Evolutionary conservation across 2,329 filamentous ascomycete species (phyloP), one percentile per base, ranked within the genome.

Genomic region (Diplodia scrobiculata): DNA sequence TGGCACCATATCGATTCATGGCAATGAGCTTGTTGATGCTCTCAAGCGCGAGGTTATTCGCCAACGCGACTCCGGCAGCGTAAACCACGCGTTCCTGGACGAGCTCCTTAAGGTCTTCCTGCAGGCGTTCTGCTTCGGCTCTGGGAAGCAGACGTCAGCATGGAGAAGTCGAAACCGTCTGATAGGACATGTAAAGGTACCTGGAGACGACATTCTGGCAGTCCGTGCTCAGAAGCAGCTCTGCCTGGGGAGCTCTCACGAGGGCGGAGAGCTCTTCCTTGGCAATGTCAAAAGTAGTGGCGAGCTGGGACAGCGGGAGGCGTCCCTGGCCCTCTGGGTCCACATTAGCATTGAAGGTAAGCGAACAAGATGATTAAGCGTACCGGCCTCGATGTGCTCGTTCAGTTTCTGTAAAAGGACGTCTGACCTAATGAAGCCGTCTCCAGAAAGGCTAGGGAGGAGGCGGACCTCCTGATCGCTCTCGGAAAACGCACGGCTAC

Each of bases 341-440:
- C 11, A 29, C 29, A 27, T 60, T 27, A 60, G 41, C 21, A 14
- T 13, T 48, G 45, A 17, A 45, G 36, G 7, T 27, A 48, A 32
- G 29, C 11, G 6, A 34, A 17, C n/a, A 25, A 11, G 34, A 45
- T 27, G 27, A 34, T 21, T n/a, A 32, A 21, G 19, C 63, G 19
- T 58, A 63, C 67, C 53, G 51, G 64, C 41, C 3, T 58, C 34
- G 51, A 73, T 67, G 14, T 66, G 59, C 41, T 62, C 48, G 47
- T 73, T 67, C 34, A 77, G 73, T 14, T 71, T 68, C 34, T 64
- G 66, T 17, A 69, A 59, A 7, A 71, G 65, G 19, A 71, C 68
- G 9, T 68, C 69, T n/a, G 68, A 68, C 5, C 74, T 74, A 3
- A 76, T 48, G 48, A 77, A 72, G 11, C 71, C 72, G 53, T 72